Percentiles rank a stretch among this genome's conserved stretches.
Conservation (phyloP, 2,329 filamentous ascomycete genomes). For the Alternaria alternata region DNA sequence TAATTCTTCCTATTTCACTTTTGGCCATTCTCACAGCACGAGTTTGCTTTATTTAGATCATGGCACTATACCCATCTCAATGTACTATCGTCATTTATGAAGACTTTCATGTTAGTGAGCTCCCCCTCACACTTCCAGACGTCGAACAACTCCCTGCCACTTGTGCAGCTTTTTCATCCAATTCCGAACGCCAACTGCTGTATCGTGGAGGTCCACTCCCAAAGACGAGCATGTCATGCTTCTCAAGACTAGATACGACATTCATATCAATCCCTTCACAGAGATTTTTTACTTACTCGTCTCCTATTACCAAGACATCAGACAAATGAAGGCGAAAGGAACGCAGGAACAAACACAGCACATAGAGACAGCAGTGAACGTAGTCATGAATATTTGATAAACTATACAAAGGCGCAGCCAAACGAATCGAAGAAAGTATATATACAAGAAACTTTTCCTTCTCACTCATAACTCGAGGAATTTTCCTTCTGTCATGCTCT, state of each 20-base stretch:
- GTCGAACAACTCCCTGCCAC: background rate
- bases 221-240: background rate
- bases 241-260: background rate
- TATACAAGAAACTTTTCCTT: slow-evolving; percentile 6
- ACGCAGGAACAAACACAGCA: background rate
- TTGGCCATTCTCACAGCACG: background rate
- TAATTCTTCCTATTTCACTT: background rate
- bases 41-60: slow-evolving; percentile 6
- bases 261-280: background rate
- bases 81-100: background rate
- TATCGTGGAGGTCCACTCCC: background rate
- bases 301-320: background rate
- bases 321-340: background rate
- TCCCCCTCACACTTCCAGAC: background rate
- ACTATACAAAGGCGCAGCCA: slow-evolving; percentile 9
- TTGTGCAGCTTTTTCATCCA: background rate
- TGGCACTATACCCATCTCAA: slow-evolving; percentile 21
- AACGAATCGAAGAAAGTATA: slow-evolving; percentile 1
- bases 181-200: background rate
- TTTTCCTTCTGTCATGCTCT: background rate
- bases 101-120: background rate
- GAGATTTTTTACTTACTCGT: fast-evolving
- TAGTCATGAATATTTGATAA: background rate
- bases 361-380: background rate
- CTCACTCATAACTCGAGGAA: background rate